Base-by-base conservation (phyloP, 768 basidiomycete genomes). In the Mycena leptocephala region DNA sequence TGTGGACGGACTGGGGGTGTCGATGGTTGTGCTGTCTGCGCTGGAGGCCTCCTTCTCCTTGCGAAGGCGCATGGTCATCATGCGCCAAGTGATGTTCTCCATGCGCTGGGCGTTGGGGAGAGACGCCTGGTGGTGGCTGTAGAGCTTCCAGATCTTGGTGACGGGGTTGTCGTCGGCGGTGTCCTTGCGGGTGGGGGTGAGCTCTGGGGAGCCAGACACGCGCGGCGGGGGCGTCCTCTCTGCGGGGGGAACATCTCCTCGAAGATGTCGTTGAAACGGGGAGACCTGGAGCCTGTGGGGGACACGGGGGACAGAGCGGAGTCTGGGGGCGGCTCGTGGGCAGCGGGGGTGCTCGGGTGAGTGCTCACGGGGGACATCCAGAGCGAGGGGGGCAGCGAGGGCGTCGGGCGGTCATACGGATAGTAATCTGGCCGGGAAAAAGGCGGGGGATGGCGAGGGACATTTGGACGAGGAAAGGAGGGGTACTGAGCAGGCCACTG, bases 71-170 rank as follows among this genome's bases (percentile, higher is more conserved):
- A 99, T 87, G 30, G 97, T 95, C 97, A 99, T 99, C 97, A 99
- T 96, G 74, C 98, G 88, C 98, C 98, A 99, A 0, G 97, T 98
- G 69, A 99, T 84, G 82, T 99, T 99, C 87, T 99, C 98, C 96
- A 99, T 97, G 81, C 97, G 88, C 85, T 97, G 96, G 0, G 95
- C 96, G 82, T 98, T 96, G 35, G 97, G 97, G 71, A 98, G 86
- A 37, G 90, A 91, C n/a, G 94, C 95, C 86, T 97, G 97, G 58
- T 95, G 95, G 75, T 95, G 93, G 41, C 96, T 93, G 81, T 96
- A 99, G 91, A 99, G 95, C 87, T 94, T 96, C 98, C 98, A 99
- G 35, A 99, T 95, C 86, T 99, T 97, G 1, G 97, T 95, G 0
- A 97, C 97, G 11, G 77, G 77, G 28, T 70, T 69, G 26, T 73